phyloP scores from a whole-genome alignment of 2,329 filamentous ascomycete genomes.

The Fusarium albosuccineum region DNA sequence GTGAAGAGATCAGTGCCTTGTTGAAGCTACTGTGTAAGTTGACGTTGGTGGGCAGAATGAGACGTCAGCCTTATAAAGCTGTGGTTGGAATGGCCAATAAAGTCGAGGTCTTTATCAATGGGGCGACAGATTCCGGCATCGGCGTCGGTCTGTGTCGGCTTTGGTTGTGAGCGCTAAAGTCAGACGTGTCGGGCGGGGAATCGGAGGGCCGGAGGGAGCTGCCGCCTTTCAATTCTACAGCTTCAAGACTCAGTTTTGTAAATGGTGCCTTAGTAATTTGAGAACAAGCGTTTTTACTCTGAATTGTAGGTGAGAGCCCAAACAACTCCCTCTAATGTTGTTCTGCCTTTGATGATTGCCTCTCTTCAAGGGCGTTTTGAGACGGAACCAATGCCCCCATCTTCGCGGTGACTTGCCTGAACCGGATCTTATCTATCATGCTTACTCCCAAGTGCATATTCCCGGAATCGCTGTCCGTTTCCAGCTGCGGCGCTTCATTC shows the following conservation, averaged over 20 bases:
- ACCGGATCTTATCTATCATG: neutral
- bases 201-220: neutral
- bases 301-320: too few relatives aligned
- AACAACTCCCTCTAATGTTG: neutral
- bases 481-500: neutral
- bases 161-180: neutral
- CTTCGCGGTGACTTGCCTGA: neutral
- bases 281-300: too few relatives aligned
- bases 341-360: neutral
- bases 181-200: neutral
- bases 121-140: constrained; percentile 9
- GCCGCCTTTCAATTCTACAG: neutral
- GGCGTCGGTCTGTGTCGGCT: constrained; percentile 8
- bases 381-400: too few relatives aligned
- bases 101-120: constrained; percentile 6
- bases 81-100: neutral
- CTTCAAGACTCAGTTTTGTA: too few relatives aligned
- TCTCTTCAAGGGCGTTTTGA: neutral
- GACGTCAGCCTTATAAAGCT: neutral
- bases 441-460: neutral
- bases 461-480: neutral
- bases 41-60: neutral
- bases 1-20: neutral
- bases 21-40: neutral
- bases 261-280: too few relatives aligned